Evolutionary conservation across 1,284 basidiomycete species (phyloP).

Genomic region (Tetrapyrgos nigripes): DNA sequence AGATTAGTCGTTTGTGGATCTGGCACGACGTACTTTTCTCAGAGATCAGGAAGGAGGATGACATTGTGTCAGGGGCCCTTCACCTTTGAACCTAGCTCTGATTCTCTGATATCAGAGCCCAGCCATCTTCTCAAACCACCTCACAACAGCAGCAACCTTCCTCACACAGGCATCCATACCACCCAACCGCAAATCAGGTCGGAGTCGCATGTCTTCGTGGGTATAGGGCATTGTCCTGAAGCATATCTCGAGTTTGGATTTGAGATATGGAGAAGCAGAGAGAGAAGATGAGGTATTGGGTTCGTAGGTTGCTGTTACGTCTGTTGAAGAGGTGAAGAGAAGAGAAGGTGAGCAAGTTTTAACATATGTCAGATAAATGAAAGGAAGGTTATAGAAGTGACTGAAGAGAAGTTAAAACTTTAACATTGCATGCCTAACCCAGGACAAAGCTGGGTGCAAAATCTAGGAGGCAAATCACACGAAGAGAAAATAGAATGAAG

Average conservation of each 20-base stretch:
- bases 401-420: neutral
- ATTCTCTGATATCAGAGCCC: constrained; percentile 44
- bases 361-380: constrained; percentile 10
- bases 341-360: neutral
- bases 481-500: neutral
- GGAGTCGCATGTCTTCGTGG: constrained; percentile 61
- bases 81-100: no score
- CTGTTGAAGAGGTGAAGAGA: constrained; percentile 35
- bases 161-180: constrained; percentile 70
- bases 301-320: constrained; percentile 56
- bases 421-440: no score
- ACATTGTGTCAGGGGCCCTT: no score
- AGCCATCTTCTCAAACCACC: constrained; percentile 74
- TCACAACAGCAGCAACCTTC: constrained; percentile 67
- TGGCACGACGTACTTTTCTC: no score
- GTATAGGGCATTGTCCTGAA: constrained; percentile 76
- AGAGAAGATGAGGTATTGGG: constrained; percentile 48
- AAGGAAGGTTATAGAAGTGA: neutral
- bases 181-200: constrained; percentile 76
- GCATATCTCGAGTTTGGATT: constrained; percentile 68
- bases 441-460: neutral
- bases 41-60: no score
- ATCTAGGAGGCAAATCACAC: no score
- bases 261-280: constrained; percentile 68
- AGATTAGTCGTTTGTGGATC: no score